These are phyloP conservation scores for Volvariella volvacea DNA, from an alignment of 1,284 basidiomycete species.

Conservation along the genomic window DNA sequence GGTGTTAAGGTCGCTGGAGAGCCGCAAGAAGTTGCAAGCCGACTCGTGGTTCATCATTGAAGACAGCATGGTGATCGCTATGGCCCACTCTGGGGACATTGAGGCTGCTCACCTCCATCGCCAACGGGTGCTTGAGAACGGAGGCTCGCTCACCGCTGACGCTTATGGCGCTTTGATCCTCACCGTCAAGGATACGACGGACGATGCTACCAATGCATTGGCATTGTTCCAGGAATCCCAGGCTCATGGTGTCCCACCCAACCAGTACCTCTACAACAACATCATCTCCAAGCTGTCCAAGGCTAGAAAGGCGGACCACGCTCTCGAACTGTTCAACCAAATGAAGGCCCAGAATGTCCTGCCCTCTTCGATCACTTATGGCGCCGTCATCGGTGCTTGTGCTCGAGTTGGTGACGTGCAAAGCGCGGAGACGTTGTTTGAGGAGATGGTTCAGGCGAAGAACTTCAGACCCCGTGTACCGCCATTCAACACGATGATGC, in stretches of 20 bases:
- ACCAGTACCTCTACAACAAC: constrained; percentile 90
- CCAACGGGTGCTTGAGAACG: constrained; percentile 69
- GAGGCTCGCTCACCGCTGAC: constrained; percentile 78
- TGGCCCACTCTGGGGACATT: constrained; percentile 75
- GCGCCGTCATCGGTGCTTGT: constrained; percentile 92
- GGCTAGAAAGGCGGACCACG: constrained; percentile 86
- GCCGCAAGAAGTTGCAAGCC: constrained; percentile 43
- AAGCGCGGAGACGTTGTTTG: constrained; percentile 79
- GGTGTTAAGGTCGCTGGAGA: constrained; percentile 39
- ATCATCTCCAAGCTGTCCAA: constrained; percentile 92
- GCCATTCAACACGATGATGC: constrained; percentile 99
- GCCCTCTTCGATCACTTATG: constrained; percentile 90
- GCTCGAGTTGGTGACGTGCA: constrained; percentile 87
- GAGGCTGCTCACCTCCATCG: constrained; percentile 80
- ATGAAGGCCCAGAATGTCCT: constrained; percentile 67
- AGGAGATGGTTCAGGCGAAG: constrained; percentile 72
- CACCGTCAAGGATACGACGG: constrained; percentile 85
- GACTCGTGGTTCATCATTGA: constrained; percentile 76
- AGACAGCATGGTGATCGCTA: constrained; percentile 82
- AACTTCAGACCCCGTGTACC: constrained; percentile 88
- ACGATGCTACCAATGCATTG: constrained; percentile 84
- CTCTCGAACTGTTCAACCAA: constrained; percentile 78
- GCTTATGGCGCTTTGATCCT: constrained; percentile 89
- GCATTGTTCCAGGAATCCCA: constrained; percentile 81
- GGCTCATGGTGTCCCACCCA: constrained; percentile 63